Evolutionary conservation across 73 alveolate genomes (phyloP), one percentile per base, ranked within the genome.

Genomic region (Symbiodinium natans): DNA sequence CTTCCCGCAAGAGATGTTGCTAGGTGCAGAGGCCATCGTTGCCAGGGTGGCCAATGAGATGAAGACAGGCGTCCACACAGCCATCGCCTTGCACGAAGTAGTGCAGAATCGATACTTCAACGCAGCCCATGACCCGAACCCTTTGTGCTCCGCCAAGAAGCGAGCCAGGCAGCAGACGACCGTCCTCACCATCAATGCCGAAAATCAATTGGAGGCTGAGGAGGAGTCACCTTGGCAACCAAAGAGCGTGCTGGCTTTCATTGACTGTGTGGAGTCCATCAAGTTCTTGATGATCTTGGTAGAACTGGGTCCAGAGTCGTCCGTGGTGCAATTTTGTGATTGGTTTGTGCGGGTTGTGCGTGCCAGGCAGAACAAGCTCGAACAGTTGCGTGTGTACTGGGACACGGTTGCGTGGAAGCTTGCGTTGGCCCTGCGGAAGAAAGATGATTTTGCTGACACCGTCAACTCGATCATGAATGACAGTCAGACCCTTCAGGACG

Each of bases 281-380:
- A 19, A 41, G 41, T n/a, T 8, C 43, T 29, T 39, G 25, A 41
- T 59, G 92, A 40, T 43, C 48, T 33, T 83, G 43, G 2, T 9
- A 11, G 42, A 43, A 34, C 5, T 41, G 29, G 74, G 77, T 0
- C 92, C 42, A 25, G 92, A 83, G 43, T 9, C 48, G 75, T 42
- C 42, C 56, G 36, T 83, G 33, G 42, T 5, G 38, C 33, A 15
- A 6, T 83, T 41, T 68, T 7, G 29, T 23, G 8, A 23, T 5
- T 83, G 92, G 92, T 83, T 59, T 59, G 9, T 23, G 42, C 92
- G 48, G 13, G 75, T 83, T 13, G 27, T 83, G 43, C 41, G 92
- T 19, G 27, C 77, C 41, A 8, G 38, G n/a, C 27, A 41, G 11
- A 10, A 10, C n/a, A 83, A 83, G 36, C 5, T 83, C 0, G 92